Evolutionary conservation across 2,329 filamentous ascomycete genomes (phyloP).

Genomic region (Didymella exigua): DNA sequence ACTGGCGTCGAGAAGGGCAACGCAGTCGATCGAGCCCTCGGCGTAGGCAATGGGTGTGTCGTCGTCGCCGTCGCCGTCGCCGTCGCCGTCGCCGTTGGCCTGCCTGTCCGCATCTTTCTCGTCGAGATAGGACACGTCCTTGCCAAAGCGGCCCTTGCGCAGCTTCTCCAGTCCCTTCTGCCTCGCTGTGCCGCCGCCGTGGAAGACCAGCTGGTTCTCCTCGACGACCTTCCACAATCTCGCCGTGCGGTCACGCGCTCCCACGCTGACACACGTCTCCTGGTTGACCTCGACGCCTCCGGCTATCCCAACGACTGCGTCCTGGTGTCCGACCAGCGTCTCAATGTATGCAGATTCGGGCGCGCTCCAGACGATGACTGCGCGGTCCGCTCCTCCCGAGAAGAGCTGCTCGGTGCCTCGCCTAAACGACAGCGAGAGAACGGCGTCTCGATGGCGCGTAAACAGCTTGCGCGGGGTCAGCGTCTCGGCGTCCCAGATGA

Average conservation of each 20-base stretch:
- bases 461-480: constrained; percentile 83
- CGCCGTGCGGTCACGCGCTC: constrained; percentile 87
- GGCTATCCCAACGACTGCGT: constrained; percentile 83
- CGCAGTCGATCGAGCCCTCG: constrained; percentile 88
- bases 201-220: constrained; percentile 93
- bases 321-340: constrained; percentile 94
- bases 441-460: constrained; percentile 86
- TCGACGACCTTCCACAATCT: constrained; percentile 95
- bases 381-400: constrained; percentile 86
- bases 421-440: constrained; percentile 84
- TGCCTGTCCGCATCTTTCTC: constrained; percentile 59
- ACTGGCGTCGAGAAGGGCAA: constrained; percentile 86
- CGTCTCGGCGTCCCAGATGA: constrained; percentile 84
- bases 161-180: constrained; percentile 49
- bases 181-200: constrained; percentile 69
- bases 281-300: constrained; percentile 64
- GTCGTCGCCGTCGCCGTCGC: constrained; percentile 48
- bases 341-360: constrained; percentile 94
- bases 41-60: constrained; percentile 55
- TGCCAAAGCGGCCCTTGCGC: constrained; percentile 44
- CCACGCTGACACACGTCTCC: constrained; percentile 89
- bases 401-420: constrained; percentile 89
- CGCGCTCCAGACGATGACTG: constrained; percentile 93
- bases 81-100: constrained; percentile 45
- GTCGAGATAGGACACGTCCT: constrained; percentile 32